Percentiles rank a stretch among this genome's conserved stretches.
Conservation (phyloP, 495 filamentous ascomycete genomes). For the Aspergillus sparsus region DNA sequence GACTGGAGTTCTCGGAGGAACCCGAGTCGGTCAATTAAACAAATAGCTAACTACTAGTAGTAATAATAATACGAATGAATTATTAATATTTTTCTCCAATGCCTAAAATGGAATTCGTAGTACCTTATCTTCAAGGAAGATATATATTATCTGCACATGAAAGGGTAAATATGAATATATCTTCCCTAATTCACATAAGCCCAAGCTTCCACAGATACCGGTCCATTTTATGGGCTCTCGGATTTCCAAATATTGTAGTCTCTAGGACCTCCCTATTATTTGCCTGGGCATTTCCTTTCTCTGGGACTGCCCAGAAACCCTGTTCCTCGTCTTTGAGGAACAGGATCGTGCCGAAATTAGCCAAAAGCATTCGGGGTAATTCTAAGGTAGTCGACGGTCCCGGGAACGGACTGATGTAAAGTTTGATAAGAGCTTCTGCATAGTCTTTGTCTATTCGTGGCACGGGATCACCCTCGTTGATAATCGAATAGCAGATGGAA, state of each 20-base stretch:
- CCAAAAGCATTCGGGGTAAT: conserved; percentile 8
- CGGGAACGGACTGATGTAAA: conserved; percentile 66
- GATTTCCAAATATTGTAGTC: conserved; percentile 14
- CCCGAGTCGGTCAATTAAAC: neutral
- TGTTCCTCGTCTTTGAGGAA: conserved; percentile 9
- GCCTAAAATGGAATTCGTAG: too few relatives aligned
- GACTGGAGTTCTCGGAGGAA: neutral
- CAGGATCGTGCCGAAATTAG: conserved; percentile 8
- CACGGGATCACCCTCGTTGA: conserved; percentile 86
- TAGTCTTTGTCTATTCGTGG: conserved; percentile 73
- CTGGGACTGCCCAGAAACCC: conserved; percentile 5
- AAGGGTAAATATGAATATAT: neutral
- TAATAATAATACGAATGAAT: too few relatives aligned
- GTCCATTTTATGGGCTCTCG: conserved; percentile 17
- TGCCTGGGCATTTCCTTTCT: conserved; percentile 3
- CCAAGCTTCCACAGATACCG: conserved; percentile 14
- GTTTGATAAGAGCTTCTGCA: conserved; percentile 65
- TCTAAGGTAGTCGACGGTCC: neutral
- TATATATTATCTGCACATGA: neutral
- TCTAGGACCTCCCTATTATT: conserved; percentile 2
- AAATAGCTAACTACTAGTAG: too few relatives aligned
- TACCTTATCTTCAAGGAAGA: too few relatives aligned
- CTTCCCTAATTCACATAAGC: neutral
- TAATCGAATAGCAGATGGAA: conserved; percentile 71
- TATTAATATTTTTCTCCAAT: too few relatives aligned